These are phyloP conservation scores for Solanum pinnatisectum DNA, from an alignment of 257 asterid genomes.

Conservation along the genomic window DNA sequence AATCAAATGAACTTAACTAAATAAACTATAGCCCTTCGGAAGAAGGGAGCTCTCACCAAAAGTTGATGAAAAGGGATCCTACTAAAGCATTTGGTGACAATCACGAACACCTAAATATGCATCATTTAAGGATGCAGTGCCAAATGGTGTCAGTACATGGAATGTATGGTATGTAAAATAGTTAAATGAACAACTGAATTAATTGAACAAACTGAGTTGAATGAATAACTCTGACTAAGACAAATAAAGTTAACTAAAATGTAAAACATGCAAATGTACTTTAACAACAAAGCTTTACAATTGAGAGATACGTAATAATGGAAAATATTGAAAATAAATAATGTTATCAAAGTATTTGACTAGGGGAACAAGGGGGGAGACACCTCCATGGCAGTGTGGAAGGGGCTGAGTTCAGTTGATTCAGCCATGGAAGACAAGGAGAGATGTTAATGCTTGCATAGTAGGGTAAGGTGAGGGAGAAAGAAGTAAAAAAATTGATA, in stretches of 20 bases:
- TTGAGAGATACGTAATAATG: neutral
- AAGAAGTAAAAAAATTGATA: no score
- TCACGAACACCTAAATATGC: neutral
- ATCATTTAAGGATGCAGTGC: no score
- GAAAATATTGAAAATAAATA: no score
- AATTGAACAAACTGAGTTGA: neutral
- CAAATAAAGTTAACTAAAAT: neutral
- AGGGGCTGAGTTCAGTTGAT: neutral
- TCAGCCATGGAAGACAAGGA: neutral
- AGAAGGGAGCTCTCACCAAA: neutral
- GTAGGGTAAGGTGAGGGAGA: neutral
- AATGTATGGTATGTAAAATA: neutral
- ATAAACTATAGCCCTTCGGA: neutral
- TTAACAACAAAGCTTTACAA: neutral
- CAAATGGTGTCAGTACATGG: neutral
- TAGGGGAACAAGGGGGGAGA: neutral
- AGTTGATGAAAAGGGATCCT: neutral
- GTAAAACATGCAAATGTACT: no score
- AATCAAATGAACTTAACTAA: neutral
- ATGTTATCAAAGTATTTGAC: neutral
- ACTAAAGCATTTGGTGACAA: neutral
- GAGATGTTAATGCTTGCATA: neutral
- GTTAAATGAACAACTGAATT: neutral
- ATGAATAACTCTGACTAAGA: neutral
- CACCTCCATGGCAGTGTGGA: neutral